Evolutionary conservation across 2,329 filamentous ascomycete species (phyloP), one percentile per base, ranked within the genome.

Genomic region (Chaetothyriales sp.): DNA sequence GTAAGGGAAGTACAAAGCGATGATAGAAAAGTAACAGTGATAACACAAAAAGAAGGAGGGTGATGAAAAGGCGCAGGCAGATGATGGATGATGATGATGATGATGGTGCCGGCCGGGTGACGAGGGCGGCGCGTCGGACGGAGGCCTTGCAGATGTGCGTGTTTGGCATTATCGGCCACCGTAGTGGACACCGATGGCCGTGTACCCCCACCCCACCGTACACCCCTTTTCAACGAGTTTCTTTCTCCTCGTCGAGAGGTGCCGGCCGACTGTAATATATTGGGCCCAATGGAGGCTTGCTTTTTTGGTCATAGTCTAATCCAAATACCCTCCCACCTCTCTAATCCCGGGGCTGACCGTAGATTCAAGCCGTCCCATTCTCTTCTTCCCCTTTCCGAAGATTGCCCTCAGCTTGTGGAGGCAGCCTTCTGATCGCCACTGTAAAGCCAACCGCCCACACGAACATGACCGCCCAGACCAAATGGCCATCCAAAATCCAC

Each of bases 401-500:
- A 18, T 49, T 49, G 33, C 53, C 53, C 43, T 52, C 50, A 2
- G 62, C 64, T 43, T 59, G 58, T 44, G 56, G 57, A 10, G 67
- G 67, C 43, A 72, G 57, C 54, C 63, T 70, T 22, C 58, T 56
- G 5, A 68, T 53, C 2, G 58, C 46, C 3, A 73, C 52, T 5
- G 65, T 65, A 18, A 70, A 57, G 3, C 58, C 63, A 6, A 62
- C 46, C 2, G 69, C 69, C 51, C 74, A 49, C 0, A 63, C 33
- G 2, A 76, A 60, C 57, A 83, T 63, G 9, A 82, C 59, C n/a
- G 79, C 60, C 81, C 82, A 86, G 47, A 81, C 76, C 3, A 83
- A 66, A 57, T 89, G 80, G 0, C 86, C 85, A 43, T 73, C 65
- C 0, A 85, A 60, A 51, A 82, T 75, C 55, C 82, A 77, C 13